Evolutionary conservation across 2,329 filamentous ascomycete genomes (phyloP).

Genomic region (Zymoseptoria ardabiliae): DNA sequence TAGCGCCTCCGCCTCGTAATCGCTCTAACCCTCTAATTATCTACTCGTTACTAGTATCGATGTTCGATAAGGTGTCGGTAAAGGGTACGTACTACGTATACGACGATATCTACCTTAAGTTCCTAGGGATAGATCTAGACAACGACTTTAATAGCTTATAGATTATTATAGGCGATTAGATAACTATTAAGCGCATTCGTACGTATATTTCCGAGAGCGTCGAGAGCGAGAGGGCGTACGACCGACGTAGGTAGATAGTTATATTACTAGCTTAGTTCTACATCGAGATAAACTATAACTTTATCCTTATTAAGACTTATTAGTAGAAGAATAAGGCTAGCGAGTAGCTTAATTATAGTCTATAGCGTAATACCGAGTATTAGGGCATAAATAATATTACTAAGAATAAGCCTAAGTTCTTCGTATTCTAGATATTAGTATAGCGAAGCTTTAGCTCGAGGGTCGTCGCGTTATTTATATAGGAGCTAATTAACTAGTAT

Average conservation of each 20-base stretch:
- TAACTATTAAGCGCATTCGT: slow-evolving; percentile 1
- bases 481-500: background rate
- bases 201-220: background rate
- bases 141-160: background rate
- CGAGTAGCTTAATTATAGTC: background rate
- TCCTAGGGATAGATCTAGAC: background rate
- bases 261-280: background rate
- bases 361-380: background rate
- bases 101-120: background rate
- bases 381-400: background rate
- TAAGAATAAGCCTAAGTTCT: background rate
- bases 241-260: background rate
- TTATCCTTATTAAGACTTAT: background rate
- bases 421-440: background rate
- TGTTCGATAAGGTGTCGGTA: background rate
- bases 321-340: background rate
- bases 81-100: background rate
- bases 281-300: background rate
- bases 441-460: background rate
- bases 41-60: background rate
- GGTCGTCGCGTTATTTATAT: background rate
- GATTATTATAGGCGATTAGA: background rate
- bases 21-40: background rate
- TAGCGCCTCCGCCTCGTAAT: too few relatives aligned
- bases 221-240: background rate